Evolutionary conservation across 2,329 filamentous ascomycete genomes (phyloP).

Genomic region (Truncatella angustata): DNA sequence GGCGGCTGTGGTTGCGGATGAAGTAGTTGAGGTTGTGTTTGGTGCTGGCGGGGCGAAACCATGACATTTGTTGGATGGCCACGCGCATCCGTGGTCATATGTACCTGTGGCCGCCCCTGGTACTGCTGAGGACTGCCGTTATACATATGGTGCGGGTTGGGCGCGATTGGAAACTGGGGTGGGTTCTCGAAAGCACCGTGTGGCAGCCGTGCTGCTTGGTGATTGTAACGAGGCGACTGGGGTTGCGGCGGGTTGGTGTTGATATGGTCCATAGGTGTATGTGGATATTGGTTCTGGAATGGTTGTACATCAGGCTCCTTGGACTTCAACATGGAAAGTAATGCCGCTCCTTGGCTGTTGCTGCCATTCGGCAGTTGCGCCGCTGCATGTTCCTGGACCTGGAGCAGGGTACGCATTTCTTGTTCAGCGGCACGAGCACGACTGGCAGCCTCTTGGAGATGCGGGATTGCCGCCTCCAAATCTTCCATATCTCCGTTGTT

Average conservation of each 20-base stretch:
- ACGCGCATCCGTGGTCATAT: conserved; percentile 20
- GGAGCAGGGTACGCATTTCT: not conserved
- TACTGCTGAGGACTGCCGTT: conserved; percentile 16
- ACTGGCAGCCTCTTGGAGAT: not conserved
- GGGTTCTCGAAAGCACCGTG: conserved; percentile 44
- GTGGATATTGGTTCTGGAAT: conserved; percentile 28
- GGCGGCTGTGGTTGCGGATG: conserved; percentile 53
- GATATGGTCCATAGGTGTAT: conserved; percentile 55
- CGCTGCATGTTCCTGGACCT: not conserved
- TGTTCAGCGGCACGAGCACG: not conserved
- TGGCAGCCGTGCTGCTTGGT: conserved; percentile 45
- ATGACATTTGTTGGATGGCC: conserved; percentile 14
- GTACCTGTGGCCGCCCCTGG: conserved; percentile 24
- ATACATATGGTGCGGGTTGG: conserved; percentile 2
- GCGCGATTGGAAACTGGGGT: conserved; percentile 47
- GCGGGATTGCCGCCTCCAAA: not conserved
- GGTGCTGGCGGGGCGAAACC: conserved; percentile 26
- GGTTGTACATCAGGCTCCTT: conserved; percentile 26
- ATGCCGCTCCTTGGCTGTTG: conserved; percentile 47
- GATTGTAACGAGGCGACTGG: conserved; percentile 56
- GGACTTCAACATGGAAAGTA: conserved; percentile 53
- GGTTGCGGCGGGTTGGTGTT: conserved; percentile 50
- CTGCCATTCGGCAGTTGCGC: conserved; percentile 45
- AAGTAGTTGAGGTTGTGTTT: conserved; percentile 30
- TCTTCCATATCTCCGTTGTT: conserved; percentile 52